Conservation (phyloP, 441 rosid species). For the Capsella rubella region DNA sequence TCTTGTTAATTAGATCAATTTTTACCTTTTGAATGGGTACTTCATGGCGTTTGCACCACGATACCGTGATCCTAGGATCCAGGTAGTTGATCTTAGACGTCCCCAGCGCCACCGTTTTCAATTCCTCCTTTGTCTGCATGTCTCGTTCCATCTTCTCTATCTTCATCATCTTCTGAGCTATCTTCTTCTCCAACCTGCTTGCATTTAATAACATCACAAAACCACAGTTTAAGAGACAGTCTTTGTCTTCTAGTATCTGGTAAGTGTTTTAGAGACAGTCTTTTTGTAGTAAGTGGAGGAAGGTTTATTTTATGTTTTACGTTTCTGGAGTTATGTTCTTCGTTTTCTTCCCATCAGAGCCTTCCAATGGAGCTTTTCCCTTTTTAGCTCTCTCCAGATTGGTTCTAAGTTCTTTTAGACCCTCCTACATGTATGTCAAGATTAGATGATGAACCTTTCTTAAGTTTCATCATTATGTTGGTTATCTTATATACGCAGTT, state of each 20-base stretch:
- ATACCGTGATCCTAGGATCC: conserved; percentile 96
- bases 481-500: not conserved
- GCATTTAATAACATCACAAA: conserved; percentile 22
- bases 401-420: conserved; percentile 61
- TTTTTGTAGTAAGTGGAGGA: conserved; percentile 7
- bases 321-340: conserved; percentile 79
- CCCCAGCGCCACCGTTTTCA: conserved; percentile 91
- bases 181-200: conserved; percentile 74
- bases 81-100: conserved; percentile 95
- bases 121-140: conserved; percentile 82
- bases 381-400: conserved; percentile 84
- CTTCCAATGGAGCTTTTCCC: conserved; percentile 88
- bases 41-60: conserved; percentile 98
- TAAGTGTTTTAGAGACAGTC: too few relatives aligned
- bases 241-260: not conserved
- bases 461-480: not conserved
- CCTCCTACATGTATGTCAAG: conserved; percentile 53
- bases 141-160: conserved; percentile 82
- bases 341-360: conserved; percentile 84
- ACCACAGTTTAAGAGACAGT: not conserved
- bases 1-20: not conserved
- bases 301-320: conserved; percentile 51
- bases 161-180: conserved; percentile 60
- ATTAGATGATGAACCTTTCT: conserved; percentile 23
- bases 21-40: conserved; percentile 97